Evolutionary conservation across 768 basidiomycete genomes (phyloP).

Genomic region (Hericium erinaceus): DNA sequence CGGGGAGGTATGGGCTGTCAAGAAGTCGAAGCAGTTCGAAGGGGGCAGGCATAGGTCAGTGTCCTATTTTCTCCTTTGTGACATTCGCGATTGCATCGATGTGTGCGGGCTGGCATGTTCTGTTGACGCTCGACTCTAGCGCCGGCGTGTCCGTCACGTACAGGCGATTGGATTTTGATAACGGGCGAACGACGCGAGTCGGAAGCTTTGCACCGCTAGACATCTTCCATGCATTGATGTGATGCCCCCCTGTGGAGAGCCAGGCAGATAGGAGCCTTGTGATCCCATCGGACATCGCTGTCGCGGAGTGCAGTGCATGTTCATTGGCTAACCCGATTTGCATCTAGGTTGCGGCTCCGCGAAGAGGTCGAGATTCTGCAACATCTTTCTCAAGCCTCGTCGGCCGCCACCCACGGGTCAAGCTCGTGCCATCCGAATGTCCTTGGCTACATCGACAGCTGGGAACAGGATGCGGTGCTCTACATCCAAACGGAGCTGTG

Average conservation of each 20-base stretch:
- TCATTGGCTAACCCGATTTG: neutral
- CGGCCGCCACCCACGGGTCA: constrained; percentile 20
- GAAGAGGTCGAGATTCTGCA: constrained; percentile 93
- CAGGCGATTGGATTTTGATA: neutral
- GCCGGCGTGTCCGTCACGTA: neutral
- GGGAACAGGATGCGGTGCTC: constrained; percentile 85
- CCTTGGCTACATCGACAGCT: constrained; percentile 83
- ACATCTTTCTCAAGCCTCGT: constrained; percentile 42
- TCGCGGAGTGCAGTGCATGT: too few species aligned
- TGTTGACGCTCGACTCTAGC: neutral
- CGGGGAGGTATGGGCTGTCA: constrained; percentile 67
- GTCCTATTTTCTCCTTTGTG: neutral
- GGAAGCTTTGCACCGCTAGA: too few species aligned
- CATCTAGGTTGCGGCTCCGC: constrained; percentile 65
- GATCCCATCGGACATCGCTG: too few species aligned
- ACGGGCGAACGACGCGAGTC: neutral
- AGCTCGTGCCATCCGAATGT: constrained; percentile 63
- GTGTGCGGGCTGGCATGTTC: neutral
- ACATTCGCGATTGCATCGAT: neutral
- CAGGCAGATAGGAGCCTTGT: too few species aligned
- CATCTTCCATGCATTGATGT: too few species aligned
- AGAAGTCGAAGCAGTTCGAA: constrained; percentile 89
- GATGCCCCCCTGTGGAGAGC: too few species aligned
- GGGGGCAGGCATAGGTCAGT: constrained; percentile 84
- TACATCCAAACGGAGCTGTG: constrained; percentile 95